Evolutionary conservation across 306 rosid species (phyloP).

Genomic region (Ziziphus jujuba): DNA sequence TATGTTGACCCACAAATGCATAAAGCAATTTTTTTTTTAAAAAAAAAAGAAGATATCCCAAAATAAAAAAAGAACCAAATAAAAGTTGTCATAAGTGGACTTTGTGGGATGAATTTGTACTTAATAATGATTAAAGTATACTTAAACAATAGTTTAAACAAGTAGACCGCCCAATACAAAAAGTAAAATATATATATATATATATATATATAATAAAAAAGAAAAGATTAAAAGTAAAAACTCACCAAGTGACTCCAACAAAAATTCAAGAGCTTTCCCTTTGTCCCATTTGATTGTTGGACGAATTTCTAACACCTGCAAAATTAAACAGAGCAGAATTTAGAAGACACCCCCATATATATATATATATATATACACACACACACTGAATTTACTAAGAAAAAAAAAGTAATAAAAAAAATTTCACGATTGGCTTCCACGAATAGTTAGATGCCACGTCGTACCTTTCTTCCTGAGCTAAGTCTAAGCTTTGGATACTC

Average conservation of each 20-base stretch:
- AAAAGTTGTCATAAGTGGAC: conserved; percentile 12
- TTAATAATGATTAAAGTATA: conserved; percentile 18
- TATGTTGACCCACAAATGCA: too few relatives aligned
- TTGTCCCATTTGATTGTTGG: conserved; percentile 99
- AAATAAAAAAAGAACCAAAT: conserved; percentile 11
- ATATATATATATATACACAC: too few relatives aligned
- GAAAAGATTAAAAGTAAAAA: conserved; percentile 3
- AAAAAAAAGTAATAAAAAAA: conserved; percentile 4
- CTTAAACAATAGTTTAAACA: background rate
- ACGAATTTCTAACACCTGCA: conserved; percentile 90
- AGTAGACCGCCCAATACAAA: background rate
- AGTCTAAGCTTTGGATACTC: conserved; percentile 83
- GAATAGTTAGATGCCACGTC: conserved; percentile 25
- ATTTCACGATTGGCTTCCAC: conserved; percentile 10
- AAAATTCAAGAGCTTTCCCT: conserved; percentile 89
- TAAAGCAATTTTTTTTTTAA: background rate
- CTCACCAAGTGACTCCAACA: conserved; percentile 92
- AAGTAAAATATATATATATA: background rate
- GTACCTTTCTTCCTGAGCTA: conserved; percentile 90
- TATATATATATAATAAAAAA: background rate
- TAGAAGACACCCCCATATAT: conserved; percentile 35
- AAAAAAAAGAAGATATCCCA: background rate
- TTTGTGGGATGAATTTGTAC: conserved; percentile 10
- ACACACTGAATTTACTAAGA: background rate
- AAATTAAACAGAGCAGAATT: conserved; percentile 21